Evolutionary conservation across 345 rosid genomes (phyloP), one percentile per base, ranked within the genome.

Genomic region (Melaleuca quinquenervia): DNA sequence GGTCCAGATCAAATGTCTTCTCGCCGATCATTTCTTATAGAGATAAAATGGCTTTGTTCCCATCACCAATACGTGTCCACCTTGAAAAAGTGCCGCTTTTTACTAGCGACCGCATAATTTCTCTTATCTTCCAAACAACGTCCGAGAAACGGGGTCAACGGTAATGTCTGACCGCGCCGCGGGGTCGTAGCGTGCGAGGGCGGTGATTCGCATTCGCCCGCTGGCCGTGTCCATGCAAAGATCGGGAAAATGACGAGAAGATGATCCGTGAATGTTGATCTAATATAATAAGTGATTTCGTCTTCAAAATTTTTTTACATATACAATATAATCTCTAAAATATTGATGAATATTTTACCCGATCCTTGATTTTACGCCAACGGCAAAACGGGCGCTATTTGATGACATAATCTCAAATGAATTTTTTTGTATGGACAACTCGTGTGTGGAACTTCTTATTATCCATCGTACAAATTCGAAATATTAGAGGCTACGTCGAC

Each of bases 241-340:
- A 41, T 41, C 41, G 41, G 41, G 41, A 41, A 41, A 41, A 41
- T 41, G 41, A 41, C 4, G 41, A 41, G 41, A 41, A 41, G 41
- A 41, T 41, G 41, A 41, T 2, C 2, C 4, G 41, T 41, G 41
- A 41, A 41, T 41, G 41, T 41, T 41, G 41, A 41, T 41, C 41
- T 41, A 41, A 41, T 41, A 41, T 41, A 41, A 41, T 41, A 41
- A 41, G 41, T 41, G 41, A 41, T 41, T 2, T 41, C 41, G 41
- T 41, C 41, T 41, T 41, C 41, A 41, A 41, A 41, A 41, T 41
- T 4, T 41, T 41, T n/a, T n/a, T n/a, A n/a, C n/a, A n/a, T n/a
- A n/a, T n/a, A 24, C 15, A 1, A 56, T 56, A 0, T 5, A 0
- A 0, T 2, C 13, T 1, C 6, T 56, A 14, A 12, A 55, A 22